Evolutionary conservation across 805 yeast genomes (phyloP), one percentile per base, ranked within the genome.

Genomic region (Tetrapisispora namnaoensis): DNA sequence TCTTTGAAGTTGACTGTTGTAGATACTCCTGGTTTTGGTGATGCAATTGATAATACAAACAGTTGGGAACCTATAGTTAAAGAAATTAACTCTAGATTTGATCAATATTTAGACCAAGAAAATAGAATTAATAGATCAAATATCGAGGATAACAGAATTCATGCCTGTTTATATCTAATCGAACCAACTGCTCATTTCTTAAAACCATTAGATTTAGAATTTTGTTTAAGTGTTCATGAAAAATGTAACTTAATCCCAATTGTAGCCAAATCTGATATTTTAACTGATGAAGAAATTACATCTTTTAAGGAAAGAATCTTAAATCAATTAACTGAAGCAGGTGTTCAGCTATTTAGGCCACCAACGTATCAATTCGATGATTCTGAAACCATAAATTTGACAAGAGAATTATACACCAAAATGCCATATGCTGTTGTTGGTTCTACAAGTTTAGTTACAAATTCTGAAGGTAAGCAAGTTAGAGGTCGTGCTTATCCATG

Each of bases 131-230:
- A 80, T 68, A 80, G 97, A 67, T 70, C 84, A 13, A 67, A 77
- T 18, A 75, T 83, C 53, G 75, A 71, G 50, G 99, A 93, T 69
- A 78, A 82, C 61, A 82, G 99, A 62, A 79, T 93, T 51, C 99
- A 93, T 67, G 98, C 96, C 34, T 80, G 89, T 65, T 71, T 93
- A 54, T 93, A 90, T 70, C 91, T 93, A 60, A 86, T 93, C 61
- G 96, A 91, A 70, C 99, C 99, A 57, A 90, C 97, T 24, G 98
- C 96, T 52, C 99, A 93, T 70, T 80, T 86, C 40, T 76, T 93
- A 66, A 86, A 83, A 65, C 82, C 96, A 18, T 75, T 93, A 60
- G 99, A 93, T 68, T 80, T 93, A 57, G 82, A 78, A 55, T 86
- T 90, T 58, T 86, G 93, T 87, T 82, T 83, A 63, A 79, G 80